phyloP scores from a whole-genome alignment of 768 basidiomycete genomes.

The Leccinum disarticulatum region DNA sequence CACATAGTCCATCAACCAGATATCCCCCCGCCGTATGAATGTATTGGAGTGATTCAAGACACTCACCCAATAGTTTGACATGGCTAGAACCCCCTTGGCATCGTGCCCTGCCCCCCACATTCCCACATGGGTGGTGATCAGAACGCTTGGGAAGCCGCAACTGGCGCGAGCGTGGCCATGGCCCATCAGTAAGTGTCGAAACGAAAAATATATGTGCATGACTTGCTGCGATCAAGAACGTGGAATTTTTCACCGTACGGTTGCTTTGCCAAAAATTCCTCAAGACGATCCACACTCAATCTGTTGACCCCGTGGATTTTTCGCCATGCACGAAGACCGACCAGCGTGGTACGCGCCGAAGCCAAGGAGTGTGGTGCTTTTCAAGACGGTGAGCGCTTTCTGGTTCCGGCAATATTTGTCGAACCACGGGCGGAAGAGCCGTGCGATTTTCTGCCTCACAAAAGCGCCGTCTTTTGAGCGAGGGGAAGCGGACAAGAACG shows the following conservation, averaged over 20 bases:
- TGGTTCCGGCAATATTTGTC: background rate
- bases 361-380: background rate
- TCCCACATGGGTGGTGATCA: conserved; percentile 10
- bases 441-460: conserved; percentile 8
- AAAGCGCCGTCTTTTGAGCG: background rate
- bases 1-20: conserved; percentile 7
- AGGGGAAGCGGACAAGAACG: background rate
- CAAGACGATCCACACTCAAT: conserved; percentile 2
- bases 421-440: conserved; percentile 5
- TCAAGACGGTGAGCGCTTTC: conserved; percentile 11
- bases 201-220: conserved; percentile 19
- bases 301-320: conserved; percentile 9
- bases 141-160: conserved; percentile 17
- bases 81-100: conserved; percentile 5
- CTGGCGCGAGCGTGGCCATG: conserved; percentile 9
- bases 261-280: conserved; percentile 10
- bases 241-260: conserved; percentile 29
- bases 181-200: conserved; percentile 23
- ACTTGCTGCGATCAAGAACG: conserved; percentile 21
- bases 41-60: conserved; percentile 32
- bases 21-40: conserved; percentile 24
- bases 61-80: conserved; percentile 27
- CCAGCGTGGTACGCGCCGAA: background rate
- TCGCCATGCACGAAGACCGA: background rate
- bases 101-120: conserved; percentile 5